These are phyloP conservation scores for Volvariella volvacea DNA, from an alignment of 1,284 basidiomycete species.

Conservation along the genomic window DNA sequence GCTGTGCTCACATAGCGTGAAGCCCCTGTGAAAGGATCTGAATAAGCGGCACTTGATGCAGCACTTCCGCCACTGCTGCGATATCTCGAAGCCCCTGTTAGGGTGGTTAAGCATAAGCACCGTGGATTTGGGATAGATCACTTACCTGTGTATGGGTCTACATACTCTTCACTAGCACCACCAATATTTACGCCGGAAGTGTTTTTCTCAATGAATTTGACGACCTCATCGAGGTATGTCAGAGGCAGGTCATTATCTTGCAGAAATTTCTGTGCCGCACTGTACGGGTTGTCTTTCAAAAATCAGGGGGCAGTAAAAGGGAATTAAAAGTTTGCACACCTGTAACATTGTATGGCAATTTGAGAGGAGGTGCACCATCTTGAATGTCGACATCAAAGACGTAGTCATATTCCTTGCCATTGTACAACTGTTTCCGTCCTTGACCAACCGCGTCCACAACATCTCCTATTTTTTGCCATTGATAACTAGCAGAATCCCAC, in stretches of 20 bases:
- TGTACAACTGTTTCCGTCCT: slow-evolving; percentile 79
- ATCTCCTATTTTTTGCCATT: slow-evolving; percentile 93
- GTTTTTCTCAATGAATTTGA: slow-evolving; percentile 91
- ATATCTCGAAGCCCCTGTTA: slow-evolving; percentile 55
- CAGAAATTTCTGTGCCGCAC: slow-evolving; percentile 87
- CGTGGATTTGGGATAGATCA: slow-evolving; percentile 2
- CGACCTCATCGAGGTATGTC: slow-evolving; percentile 86
- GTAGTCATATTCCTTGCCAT: slow-evolving; percentile 96
- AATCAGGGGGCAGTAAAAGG: slow-evolving; percentile 3
- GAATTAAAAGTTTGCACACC: slow-evolving; percentile 42
- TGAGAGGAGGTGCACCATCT: slow-evolving; percentile 89
- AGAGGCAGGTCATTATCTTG: slow-evolving; percentile 79
- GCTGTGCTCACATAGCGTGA: slow-evolving; percentile 45
- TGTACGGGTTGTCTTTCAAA: slow-evolving; percentile 81
- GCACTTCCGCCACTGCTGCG: slow-evolving; percentile 17
- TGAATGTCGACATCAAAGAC: slow-evolving; percentile 98
- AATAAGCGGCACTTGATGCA: slow-evolving; percentile 23
- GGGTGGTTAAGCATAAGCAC: background rate
- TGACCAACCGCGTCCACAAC: slow-evolving; percentile 93
- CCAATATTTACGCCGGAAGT: slow-evolving; percentile 73
- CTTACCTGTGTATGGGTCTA: slow-evolving; percentile 89
- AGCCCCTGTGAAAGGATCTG: slow-evolving; percentile 72
- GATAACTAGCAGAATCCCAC: slow-evolving; percentile 68
- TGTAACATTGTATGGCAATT: slow-evolving; percentile 88
- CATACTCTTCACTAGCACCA: slow-evolving; percentile 47